Evolutionary conservation across 1,284 basidiomycete genomes (phyloP).

Genomic region (Trametes sp.): DNA sequence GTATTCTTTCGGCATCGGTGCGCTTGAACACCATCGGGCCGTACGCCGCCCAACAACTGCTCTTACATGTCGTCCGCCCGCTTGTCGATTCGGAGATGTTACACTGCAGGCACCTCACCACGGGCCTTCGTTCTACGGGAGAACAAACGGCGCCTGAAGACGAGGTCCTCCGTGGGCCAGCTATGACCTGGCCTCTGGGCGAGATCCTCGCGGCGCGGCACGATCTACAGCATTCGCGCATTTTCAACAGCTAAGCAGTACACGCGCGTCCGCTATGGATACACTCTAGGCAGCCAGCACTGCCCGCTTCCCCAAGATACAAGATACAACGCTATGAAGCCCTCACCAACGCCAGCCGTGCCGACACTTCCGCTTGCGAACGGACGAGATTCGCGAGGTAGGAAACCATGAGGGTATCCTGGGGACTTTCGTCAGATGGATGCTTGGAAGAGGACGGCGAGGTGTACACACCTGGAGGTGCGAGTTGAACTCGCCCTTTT

Average conservation of each 20-base stretch:
- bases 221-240: constrained; percentile 93
- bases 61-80: constrained; percentile 75
- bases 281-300: constrained; percentile 17
- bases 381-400: constrained; percentile 96
- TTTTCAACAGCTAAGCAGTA: constrained; percentile 85
- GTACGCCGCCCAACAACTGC: constrained; percentile 89
- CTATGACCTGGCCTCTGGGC: constrained; percentile 96
- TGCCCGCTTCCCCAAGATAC: constrained; percentile 19
- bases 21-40: constrained; percentile 93
- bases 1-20: constrained; percentile 90
- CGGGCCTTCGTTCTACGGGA: constrained; percentile 40
- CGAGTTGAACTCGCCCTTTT: constrained; percentile 79
- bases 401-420: constrained; percentile 94
- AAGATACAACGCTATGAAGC: constrained; percentile 37
- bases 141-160: constrained; percentile 19
- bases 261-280: constrained; percentile 29
- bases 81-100: constrained; percentile 65
- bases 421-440: constrained; percentile 22
- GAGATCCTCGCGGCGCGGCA: constrained; percentile 92
- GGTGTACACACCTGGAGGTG: constrained; percentile 68
- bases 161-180: constrained; percentile 60
- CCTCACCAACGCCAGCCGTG: constrained; percentile 82
- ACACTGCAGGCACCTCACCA: constrained; percentile 54
- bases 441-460: not conserved
- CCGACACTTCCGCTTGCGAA: constrained; percentile 93